These are phyloP conservation scores for Fragaria nilgerrensis DNA, from an alignment of 306 rosid species.

Conservation along the genomic window DNA sequence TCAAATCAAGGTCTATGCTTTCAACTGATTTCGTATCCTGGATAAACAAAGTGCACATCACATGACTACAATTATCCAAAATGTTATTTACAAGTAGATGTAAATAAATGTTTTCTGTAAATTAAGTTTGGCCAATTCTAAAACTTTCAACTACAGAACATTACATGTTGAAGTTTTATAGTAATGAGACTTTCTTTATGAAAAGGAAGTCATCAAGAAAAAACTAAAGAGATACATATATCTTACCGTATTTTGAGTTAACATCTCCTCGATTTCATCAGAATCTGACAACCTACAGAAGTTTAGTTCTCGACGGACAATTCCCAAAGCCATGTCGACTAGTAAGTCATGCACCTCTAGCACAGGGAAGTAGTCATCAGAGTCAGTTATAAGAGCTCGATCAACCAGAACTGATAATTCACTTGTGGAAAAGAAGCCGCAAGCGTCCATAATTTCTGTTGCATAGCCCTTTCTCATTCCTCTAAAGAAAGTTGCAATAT, in stretches of 20 bases:
- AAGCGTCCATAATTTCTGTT: slow-evolving; percentile 14
- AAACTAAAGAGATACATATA: neutral
- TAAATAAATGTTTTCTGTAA: neutral
- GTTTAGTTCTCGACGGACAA: slow-evolving; percentile 27
- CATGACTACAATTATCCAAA: neutral
- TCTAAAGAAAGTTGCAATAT: slow-evolving; percentile 41
- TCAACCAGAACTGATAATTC: slow-evolving; percentile 34
- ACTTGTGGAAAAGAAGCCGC: slow-evolving; percentile 24
- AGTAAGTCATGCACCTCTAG: slow-evolving; percentile 30
- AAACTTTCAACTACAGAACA: neutral
- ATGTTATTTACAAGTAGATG: neutral
- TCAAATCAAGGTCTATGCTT: slow-evolving; percentile 4
- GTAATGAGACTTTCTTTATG: neutral
- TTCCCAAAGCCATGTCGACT: slow-evolving; percentile 27
- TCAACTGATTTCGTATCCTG: slow-evolving; percentile 24
- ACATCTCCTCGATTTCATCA: slow-evolving; percentile 22
- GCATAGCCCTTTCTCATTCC: slow-evolving; percentile 28
- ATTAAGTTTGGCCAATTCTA: neutral
- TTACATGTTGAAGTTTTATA: neutral
- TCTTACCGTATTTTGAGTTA: slow-evolving; percentile 4
- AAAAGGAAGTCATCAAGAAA: neutral
- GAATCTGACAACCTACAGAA: slow-evolving; percentile 21
- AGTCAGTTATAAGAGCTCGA: neutral
- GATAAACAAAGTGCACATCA: neutral
- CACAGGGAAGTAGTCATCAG: neutral